Conservation (phyloP, 116 monocot genomes). For the Cymodocea nodosa region DNA sequence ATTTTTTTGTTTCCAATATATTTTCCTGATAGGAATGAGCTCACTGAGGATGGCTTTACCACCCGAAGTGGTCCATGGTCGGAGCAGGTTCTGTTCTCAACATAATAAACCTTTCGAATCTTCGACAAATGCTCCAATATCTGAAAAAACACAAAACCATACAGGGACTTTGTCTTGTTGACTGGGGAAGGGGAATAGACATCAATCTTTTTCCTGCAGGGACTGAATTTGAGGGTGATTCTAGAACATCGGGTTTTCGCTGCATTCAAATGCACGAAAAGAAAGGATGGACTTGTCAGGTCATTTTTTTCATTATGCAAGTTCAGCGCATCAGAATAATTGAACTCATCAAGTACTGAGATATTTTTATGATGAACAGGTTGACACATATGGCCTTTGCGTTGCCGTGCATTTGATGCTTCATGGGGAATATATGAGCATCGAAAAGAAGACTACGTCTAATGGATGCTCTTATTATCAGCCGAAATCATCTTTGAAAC, state of each 20-base stretch:
- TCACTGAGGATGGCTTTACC: conserved; percentile 36
- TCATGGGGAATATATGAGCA: conserved; percentile 60
- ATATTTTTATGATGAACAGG: conserved; percentile 25
- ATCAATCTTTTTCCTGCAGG: conserved; percentile 45
- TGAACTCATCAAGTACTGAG: background rate
- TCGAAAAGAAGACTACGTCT: conserved; percentile 43
- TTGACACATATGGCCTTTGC: conserved; percentile 83
- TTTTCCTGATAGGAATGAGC: conserved; percentile 29
- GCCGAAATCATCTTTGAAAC: conserved; percentile 58
- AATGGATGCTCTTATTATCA: conserved; percentile 50
- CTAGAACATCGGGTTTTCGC: conserved; percentile 70
- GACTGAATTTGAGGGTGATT: conserved; percentile 56
- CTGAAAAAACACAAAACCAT: background rate
- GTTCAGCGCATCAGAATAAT: background rate
- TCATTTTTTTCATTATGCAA: conserved; percentile 8
- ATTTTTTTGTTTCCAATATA: background rate
- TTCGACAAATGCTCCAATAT: background rate
- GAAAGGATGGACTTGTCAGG: conserved; percentile 74
- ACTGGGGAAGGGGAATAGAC: conserved; percentile 92
- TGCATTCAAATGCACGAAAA: conserved; percentile 87
- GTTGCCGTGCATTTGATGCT: conserved; percentile 95
- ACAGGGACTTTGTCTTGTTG: conserved; percentile 93
- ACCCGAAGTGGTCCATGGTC: conserved; percentile 44
- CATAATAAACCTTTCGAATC: background rate
- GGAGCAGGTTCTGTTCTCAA: conserved; percentile 33